Conservation (phyloP, 768 basidiomycete species). For the Rhodotorula toruloides region DNA sequence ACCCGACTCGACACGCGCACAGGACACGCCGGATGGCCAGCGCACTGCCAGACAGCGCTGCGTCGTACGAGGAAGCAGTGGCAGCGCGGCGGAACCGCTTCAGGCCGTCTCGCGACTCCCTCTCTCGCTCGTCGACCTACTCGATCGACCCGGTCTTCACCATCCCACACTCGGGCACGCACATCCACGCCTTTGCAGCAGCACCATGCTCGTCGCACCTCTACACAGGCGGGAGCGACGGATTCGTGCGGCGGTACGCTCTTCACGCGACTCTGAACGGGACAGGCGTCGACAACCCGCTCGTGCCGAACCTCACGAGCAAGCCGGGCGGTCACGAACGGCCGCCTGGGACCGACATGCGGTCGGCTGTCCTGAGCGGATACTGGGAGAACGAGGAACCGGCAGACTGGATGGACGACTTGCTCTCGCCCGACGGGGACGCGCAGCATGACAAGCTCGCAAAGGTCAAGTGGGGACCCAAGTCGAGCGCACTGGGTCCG, state of each 20-base stretch:
- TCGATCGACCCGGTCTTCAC: slow-evolving; percentile 20
- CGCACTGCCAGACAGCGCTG: background rate
- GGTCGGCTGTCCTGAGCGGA: slow-evolving; percentile 22
- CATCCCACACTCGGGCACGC: slow-evolving; percentile 20
- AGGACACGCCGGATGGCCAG: too few species aligned
- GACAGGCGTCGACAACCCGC: slow-evolving; percentile 2
- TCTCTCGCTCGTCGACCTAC: background rate
- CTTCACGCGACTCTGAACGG: slow-evolving; percentile 36
- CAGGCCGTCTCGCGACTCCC: background rate
- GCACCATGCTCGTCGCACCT: slow-evolving; percentile 38
- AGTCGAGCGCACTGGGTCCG: background rate
- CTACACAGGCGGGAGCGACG: slow-evolving; percentile 40
- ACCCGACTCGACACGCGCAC: background rate
- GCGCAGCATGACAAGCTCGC: slow-evolving; percentile 5
- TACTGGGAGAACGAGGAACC: slow-evolving; percentile 43
- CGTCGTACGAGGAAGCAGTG: background rate
- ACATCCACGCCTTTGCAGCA: slow-evolving; percentile 31
- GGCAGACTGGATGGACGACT: slow-evolving; percentile 25
- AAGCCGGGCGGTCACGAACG: slow-evolving; percentile 6
- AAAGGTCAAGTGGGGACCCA: slow-evolving; percentile 30
- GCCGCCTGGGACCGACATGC: slow-evolving; percentile 7
- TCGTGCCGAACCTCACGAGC: slow-evolving; percentile 23
- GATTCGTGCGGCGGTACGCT: slow-evolving; percentile 39
- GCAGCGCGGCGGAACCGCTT: background rate
- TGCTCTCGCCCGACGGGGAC: background rate